phyloP scores from a whole-genome alignment of 345 rosid genomes.

The Eucalyptus sideroxylon region DNA sequence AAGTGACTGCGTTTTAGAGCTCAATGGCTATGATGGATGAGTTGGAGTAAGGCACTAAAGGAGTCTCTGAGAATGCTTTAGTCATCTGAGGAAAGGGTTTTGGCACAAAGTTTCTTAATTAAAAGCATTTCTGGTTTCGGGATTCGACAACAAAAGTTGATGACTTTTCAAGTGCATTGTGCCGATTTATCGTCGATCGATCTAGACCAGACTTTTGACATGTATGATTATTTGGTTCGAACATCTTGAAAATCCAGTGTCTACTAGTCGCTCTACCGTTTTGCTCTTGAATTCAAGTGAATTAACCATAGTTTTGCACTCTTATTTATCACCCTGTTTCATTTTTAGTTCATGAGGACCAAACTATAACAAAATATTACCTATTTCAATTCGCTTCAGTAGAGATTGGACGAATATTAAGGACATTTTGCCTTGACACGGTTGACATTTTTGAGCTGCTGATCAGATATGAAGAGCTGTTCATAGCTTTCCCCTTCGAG shows the following conservation, averaged over 20 bases:
- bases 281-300: background rate
- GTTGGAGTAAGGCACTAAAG: background rate
- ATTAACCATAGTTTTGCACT: background rate
- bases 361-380: background rate
- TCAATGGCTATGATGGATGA: background rate
- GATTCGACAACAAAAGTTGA: background rate
- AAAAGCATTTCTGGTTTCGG: background rate
- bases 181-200: background rate
- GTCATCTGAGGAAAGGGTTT: background rate
- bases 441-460: background rate
- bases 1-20: background rate
- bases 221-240: background rate
- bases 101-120: background rate
- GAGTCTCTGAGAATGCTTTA: background rate
- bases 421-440: background rate
- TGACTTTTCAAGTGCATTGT: background rate
- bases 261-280: fast-evolving
- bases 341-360: background rate
- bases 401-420: background rate
- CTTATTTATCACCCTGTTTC: background rate
- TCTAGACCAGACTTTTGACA: background rate
- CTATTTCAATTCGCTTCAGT: background rate
- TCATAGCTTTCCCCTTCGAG: background rate
- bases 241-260: background rate
- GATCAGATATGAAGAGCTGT: background rate